Evolutionary conservation across 352 stramenopile genomes (phyloP).

Genomic region (Globisporangium splendens): DNA sequence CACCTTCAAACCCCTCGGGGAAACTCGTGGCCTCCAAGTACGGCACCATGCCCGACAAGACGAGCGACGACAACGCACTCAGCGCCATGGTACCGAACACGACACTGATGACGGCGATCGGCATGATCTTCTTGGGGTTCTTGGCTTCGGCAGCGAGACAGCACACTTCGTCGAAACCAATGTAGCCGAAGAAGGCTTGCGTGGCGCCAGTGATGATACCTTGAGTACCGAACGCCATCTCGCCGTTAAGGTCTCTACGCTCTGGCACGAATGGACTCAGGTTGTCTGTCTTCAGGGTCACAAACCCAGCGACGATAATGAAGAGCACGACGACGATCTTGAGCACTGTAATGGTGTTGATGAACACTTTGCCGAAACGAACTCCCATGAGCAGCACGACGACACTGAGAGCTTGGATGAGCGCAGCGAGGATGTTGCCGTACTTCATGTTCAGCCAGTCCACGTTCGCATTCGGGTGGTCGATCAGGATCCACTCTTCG

Average conservation of each 20-base stretch:
- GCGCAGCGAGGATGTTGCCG: conserved; percentile 39
- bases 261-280: conserved; percentile 79
- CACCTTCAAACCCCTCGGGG: conserved; percentile 40
- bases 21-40: conserved; percentile 48
- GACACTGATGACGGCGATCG: conserved; percentile 75
- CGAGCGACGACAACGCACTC: conserved; percentile 72
- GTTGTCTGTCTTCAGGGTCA: conserved; percentile 46
- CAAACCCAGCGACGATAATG: conserved; percentile 51
- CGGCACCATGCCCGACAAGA: conserved; percentile 79
- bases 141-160: conserved; percentile 83
- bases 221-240: conserved; percentile 37
- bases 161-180: conserved; percentile 94
- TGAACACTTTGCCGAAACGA: conserved; percentile 84
- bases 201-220: conserved; percentile 81
- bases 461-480: conserved; percentile 33
- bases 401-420: conserved; percentile 66
- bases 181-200: conserved; percentile 91
- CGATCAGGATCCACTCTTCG: conserved; percentile 50
- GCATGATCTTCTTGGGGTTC: conserved; percentile 77
- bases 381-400: conserved; percentile 72
- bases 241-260: conserved; percentile 18
- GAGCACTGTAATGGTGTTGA: conserved; percentile 79
- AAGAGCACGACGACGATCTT: conserved; percentile 82
- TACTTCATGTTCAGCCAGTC: conserved; percentile 52
- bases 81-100: conserved; percentile 66